phyloP scores from a whole-genome alignment of 192 early-diverging fungal genomes.

The Coemansia sp. region DNA sequence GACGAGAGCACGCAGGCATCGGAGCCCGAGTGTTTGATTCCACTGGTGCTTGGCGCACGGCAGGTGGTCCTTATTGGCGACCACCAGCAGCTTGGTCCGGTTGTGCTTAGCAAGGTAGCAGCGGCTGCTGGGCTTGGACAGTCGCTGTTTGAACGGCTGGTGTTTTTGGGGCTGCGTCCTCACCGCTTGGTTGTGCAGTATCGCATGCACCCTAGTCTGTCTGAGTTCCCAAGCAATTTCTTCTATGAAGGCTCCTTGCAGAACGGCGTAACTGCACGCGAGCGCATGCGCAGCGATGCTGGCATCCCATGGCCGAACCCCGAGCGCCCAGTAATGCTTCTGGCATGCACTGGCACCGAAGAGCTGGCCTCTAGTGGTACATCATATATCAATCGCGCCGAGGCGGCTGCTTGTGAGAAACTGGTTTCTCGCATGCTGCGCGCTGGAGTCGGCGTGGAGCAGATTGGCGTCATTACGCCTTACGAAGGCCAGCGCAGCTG shows the following conservation, averaged over 20 bases:
- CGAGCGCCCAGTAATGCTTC: slow-evolving; percentile 93
- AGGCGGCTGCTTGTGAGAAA: slow-evolving; percentile 96
- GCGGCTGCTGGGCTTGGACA: slow-evolving; percentile 91
- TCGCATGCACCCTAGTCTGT: slow-evolving; percentile 98
- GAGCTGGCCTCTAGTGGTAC: slow-evolving; percentile 97
- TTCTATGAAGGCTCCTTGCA: slow-evolving; percentile 98
- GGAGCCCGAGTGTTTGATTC: slow-evolving; percentile 98
- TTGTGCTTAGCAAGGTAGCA: slow-evolving; percentile 96
- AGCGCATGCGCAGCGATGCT: slow-evolving; percentile 80
- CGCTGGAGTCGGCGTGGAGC: slow-evolving; percentile 75
- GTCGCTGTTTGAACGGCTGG: slow-evolving; percentile 94
- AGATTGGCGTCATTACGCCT: slow-evolving; percentile 98
- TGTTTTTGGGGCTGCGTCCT: slow-evolving; percentile 87
- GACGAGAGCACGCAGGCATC: slow-evolving; percentile 98
- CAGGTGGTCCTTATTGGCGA: slow-evolving; percentile 98
- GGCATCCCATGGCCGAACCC: slow-evolving; percentile 98
- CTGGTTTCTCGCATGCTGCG: slow-evolving; percentile 93
- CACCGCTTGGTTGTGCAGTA: slow-evolving; percentile 98
- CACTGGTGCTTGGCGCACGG: slow-evolving; percentile 91
- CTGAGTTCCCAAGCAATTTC: slow-evolving; percentile 98
- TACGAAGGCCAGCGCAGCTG: slow-evolving; percentile 98
- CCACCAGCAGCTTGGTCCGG: slow-evolving; percentile 98
- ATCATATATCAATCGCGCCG: slow-evolving; percentile 95
- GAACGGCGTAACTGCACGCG: slow-evolving; percentile 92
- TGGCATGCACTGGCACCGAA: slow-evolving; percentile 89